Conservation (phyloP, 192 early-diverging fungal species). For the Chytriomyces confervae region DNA sequence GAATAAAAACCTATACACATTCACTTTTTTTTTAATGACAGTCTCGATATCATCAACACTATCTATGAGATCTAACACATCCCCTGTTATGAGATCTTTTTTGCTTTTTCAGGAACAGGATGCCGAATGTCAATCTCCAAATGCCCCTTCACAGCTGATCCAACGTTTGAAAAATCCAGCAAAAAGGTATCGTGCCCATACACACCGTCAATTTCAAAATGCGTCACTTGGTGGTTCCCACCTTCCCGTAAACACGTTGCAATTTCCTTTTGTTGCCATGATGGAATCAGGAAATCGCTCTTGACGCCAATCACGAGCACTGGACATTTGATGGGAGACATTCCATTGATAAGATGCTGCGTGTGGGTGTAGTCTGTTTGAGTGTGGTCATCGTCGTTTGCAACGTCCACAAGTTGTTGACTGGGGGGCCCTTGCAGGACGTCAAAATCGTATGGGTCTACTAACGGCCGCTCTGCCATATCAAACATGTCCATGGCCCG, state of each 20-base stretch:
- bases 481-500: constrained; percentile 92
- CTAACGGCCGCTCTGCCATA: constrained; percentile 52
- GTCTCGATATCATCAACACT: no score
- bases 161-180: constrained; percentile 88
- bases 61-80: no score
- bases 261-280: constrained; percentile 95
- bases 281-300: constrained; percentile 94
- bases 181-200: constrained; percentile 98
- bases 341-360: constrained; percentile 67
- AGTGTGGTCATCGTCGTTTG: constrained; percentile 1
- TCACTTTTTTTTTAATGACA: no score
- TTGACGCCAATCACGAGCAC: constrained; percentile 92
- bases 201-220: constrained; percentile 95
- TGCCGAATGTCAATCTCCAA: constrained; percentile 44
- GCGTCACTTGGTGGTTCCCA: constrained; percentile 90
- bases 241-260: constrained; percentile 81
- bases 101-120: neutral
- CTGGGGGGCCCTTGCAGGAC: neutral
- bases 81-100: no score
- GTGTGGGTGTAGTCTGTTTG: constrained; percentile 18
- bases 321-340: constrained; percentile 73
- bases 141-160: constrained; percentile 91
- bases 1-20: no score
- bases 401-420: neutral
- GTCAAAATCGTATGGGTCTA: neutral